Conservation (phyloP, 2,329 filamentous ascomycete genomes). For the Calycina marina region DNA sequence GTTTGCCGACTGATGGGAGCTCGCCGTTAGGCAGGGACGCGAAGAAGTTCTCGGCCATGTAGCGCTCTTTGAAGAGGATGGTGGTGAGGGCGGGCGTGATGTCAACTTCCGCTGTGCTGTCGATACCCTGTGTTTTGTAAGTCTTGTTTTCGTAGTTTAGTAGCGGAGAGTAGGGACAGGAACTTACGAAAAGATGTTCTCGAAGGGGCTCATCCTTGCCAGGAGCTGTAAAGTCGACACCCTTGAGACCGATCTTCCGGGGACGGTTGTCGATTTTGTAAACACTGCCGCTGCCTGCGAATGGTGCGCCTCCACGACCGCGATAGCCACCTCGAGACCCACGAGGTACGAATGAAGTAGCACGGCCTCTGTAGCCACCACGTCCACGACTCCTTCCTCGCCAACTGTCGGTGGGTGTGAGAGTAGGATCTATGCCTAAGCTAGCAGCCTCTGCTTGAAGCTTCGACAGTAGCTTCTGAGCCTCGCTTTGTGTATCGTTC, state of each 20-base stretch:
- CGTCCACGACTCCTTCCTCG: constrained; percentile 29
- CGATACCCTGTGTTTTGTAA: constrained; percentile 34
- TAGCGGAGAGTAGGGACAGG: constrained; percentile 2
- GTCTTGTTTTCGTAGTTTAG: background rate
- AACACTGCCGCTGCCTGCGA: constrained; percentile 24
- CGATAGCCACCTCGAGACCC: constrained; percentile 30
- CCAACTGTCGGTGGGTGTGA: constrained; percentile 29
- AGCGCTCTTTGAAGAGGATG: constrained; percentile 51
- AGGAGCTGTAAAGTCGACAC: constrained; percentile 45
- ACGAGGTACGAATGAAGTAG: constrained; percentile 22
- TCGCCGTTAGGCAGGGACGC: constrained; percentile 39
- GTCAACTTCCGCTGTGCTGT: constrained; percentile 46
- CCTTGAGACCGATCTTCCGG: constrained; percentile 48
- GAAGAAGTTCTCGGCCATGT: constrained; percentile 57
- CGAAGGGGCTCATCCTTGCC: constrained; percentile 55
- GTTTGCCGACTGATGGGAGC: constrained; percentile 47
- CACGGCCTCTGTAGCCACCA: constrained; percentile 26
- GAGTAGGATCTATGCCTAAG: constrained; percentile 46
- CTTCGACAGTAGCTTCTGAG: constrained; percentile 56
- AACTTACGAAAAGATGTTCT: constrained; percentile 53
- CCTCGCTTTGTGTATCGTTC: constrained; percentile 31
- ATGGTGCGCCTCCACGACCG: constrained; percentile 29
- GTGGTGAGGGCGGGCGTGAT: constrained; percentile 31
- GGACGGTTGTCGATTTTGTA: constrained; percentile 67
- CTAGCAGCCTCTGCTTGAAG: constrained; percentile 58